phyloP scores from a whole-genome alignment of 2,329 filamentous ascomycete species.

The Trichophyton schoenleinii region DNA sequence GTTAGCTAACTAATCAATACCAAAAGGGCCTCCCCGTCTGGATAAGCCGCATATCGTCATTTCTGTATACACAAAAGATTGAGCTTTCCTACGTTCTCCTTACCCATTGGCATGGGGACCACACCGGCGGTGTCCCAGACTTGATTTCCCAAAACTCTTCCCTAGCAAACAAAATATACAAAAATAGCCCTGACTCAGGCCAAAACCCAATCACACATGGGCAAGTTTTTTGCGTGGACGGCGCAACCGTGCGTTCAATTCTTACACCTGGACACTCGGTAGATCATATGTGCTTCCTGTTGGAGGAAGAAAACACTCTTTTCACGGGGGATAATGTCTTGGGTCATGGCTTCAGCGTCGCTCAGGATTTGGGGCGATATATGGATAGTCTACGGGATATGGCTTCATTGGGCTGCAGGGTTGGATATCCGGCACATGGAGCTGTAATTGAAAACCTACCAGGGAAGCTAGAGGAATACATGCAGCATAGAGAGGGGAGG shows the following conservation, averaged over 20 bases:
- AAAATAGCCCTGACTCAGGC: slow-evolving; percentile 43
- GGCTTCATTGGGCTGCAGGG: slow-evolving; percentile 40
- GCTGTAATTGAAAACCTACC: slow-evolving; percentile 59
- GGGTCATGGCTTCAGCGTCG: slow-evolving; percentile 41
- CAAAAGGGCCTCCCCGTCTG: neutral
- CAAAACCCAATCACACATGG: slow-evolving; percentile 45
- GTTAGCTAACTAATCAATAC: neutral
- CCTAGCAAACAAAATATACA: slow-evolving; percentile 24
- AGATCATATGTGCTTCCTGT: slow-evolving; percentile 62
- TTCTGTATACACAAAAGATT: neutral
- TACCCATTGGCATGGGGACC: neutral
- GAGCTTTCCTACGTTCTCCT: neutral
- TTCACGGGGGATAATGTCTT: slow-evolving; percentile 75
- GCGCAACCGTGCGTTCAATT: slow-evolving; percentile 9
- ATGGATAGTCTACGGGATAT: slow-evolving; percentile 41
- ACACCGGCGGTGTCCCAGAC: neutral
- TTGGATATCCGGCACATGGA: slow-evolving; percentile 81
- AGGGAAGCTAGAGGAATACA: slow-evolving; percentile 42
- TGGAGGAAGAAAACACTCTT: slow-evolving; percentile 60
- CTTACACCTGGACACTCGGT: slow-evolving; percentile 55
- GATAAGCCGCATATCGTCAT: neutral
- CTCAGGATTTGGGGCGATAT: slow-evolving; percentile 29
- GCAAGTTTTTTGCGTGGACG: slow-evolving; percentile 40
- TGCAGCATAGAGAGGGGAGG: neutral
- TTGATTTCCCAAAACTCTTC: neutral